Evolutionary conservation across 192 early-diverging fungal genomes (phyloP).

Genomic region (Rhizoclosmatium globosum): DNA sequence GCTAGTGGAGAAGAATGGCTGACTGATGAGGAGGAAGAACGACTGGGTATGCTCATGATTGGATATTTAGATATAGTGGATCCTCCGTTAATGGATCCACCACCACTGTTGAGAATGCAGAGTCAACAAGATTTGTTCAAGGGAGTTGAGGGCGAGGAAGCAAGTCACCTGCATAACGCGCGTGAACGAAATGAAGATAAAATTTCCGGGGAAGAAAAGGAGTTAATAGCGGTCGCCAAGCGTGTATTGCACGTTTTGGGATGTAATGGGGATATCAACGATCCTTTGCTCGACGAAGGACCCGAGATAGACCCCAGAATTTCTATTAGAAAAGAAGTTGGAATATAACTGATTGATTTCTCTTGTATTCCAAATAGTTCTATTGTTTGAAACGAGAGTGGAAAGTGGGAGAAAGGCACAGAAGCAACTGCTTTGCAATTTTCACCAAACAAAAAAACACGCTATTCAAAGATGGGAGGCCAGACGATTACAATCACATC

Average conservation of each 20-base stretch:
- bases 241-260: not conserved
- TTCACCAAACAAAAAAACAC: slow-evolving; percentile 20
- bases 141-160: not conserved
- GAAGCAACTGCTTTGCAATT: too few relatives aligned
- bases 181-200: not conserved
- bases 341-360: not conserved
- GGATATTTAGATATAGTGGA: not conserved
- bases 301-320: not conserved
- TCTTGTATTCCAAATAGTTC: not conserved
- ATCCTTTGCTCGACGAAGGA: not conserved
- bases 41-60: slow-evolving; percentile 11
- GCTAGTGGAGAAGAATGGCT: too few relatives aligned
- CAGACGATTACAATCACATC: slow-evolving; percentile 8
- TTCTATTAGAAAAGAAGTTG: not conserved
- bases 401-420: not conserved
- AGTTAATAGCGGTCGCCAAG: not conserved
- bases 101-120: not conserved
- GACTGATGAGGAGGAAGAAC: slow-evolving; percentile 2
- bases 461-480: not conserved
- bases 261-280: not conserved
- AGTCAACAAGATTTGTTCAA: slow-evolving; percentile 16
- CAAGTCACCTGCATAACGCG: not conserved
- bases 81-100: not conserved
- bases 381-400: not conserved
- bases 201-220: not conserved